Conservation (phyloP, 768 basidiomycete species). For the Pleurotus pulmonarius region DNA sequence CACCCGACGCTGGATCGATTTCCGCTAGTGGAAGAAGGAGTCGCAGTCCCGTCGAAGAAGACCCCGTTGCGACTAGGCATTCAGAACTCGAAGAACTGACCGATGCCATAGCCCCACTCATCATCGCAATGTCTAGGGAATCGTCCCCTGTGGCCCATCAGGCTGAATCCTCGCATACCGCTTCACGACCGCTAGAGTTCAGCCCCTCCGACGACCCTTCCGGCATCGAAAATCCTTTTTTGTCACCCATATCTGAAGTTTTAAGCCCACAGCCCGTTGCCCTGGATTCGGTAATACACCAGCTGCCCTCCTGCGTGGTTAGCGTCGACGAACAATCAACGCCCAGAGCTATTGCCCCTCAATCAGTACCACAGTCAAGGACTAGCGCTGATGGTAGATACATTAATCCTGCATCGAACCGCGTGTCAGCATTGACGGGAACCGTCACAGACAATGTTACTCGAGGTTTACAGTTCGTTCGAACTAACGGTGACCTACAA, state of each 20-base stretch:
- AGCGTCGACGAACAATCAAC: no score
- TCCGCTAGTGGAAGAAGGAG: not conserved
- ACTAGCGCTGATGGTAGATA: no score
- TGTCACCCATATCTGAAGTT: not conserved
- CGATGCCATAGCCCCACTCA: not conserved
- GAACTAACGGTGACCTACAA: not conserved
- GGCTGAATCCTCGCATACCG: not conserved
- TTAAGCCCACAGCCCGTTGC: not conserved
- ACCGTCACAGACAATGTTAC: not conserved
- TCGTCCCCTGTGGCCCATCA: not conserved
- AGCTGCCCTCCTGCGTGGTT: no score
- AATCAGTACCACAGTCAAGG: no score
- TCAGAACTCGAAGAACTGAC: not conserved
- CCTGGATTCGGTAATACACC: not conserved
- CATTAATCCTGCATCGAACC: no score
- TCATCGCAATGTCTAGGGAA: not conserved
- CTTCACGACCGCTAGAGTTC: not conserved
- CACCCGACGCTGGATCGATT: conserved; percentile 27
- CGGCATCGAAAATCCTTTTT: no score
- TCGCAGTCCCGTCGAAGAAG: not conserved
- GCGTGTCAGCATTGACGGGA: no score
- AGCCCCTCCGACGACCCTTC: no score
- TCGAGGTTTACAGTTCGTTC: not conserved
- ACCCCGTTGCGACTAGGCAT: not conserved
- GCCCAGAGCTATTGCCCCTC: no score